Base-by-base conservation (phyloP, 2,329 filamentous ascomycete genomes). In the Colletotrichum sp. region DNA sequence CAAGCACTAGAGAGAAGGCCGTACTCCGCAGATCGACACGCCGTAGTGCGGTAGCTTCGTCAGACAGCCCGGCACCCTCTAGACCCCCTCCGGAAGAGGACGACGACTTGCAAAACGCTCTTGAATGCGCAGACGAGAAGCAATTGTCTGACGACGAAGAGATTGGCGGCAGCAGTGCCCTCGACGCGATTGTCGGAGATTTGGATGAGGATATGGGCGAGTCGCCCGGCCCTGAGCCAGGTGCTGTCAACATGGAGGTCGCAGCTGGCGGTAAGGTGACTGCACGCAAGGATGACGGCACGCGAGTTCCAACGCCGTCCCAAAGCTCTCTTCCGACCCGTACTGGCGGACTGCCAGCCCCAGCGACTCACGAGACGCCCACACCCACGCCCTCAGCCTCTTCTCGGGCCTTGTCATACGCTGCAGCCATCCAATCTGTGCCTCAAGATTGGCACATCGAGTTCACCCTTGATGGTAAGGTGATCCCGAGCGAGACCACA, bases 381-480 rank as follows among this genome's bases (percentile, higher is more conserved):
- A 86, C 88, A 6, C 86, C 89, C 8, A 88, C 88, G 3, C 86
- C 89, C 27, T 85, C 89, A 3, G 82, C 91, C 0, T 87, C 93
- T 19, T 90, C 93, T 6, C 90, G 93, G 12, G 90, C 93, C 3
- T 92, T 95, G 85, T 95, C 96, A 0, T 98, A 98, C 83, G 94
- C 96, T 29, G 94, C 95, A 69, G 95, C 95, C 6, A 91, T 98
- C 69, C 95, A 96, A 79, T 89, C 95, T 16, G 88, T 92, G 0
- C 95, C 96, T 2, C 94, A 98, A 82, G 96, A 99, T 82, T 99
- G 97, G 97, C 96, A 99, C 81, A 96, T 99, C 77, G 95, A 99
- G 82, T 99, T 99, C 85, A 96, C 92, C 79, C 91, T 99, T 66
- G 94, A 98, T 78, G 94, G 91, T 69, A 95, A 96, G 83, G 90